These are phyloP conservation scores for Prunella vulgaris DNA, from an alignment of 257 asterid species.

Conservation along the genomic window DNA sequence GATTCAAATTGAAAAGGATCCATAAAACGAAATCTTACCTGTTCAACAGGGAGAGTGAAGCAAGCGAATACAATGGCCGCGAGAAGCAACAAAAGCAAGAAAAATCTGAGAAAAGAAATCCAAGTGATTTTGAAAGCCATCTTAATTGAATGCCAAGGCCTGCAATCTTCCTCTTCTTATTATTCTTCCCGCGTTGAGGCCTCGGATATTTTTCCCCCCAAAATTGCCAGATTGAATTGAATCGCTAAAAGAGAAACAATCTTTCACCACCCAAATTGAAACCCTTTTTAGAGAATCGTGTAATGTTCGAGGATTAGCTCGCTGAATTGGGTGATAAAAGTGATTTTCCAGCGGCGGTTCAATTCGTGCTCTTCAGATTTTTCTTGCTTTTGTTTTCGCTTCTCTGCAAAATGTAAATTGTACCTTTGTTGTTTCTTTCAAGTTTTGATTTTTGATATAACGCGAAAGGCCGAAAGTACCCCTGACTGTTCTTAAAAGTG, in stretches of 20 bases:
- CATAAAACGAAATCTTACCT: slow-evolving; percentile 34
- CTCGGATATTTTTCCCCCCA: too few species aligned
- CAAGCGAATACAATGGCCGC: slow-evolving; percentile 64
- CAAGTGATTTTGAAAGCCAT: slow-evolving; percentile 60
- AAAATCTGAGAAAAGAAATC: slow-evolving; percentile 44
- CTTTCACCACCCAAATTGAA: slow-evolving; percentile 17
- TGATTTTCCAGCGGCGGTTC: background rate
- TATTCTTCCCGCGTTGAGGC: too few species aligned
- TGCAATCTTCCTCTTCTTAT: too few species aligned
- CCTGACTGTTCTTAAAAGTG: background rate
- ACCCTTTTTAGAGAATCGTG: background rate
- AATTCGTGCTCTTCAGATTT: background rate
- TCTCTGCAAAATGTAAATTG: background rate
- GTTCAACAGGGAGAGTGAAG: slow-evolving; percentile 79
- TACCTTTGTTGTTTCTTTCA: background rate
- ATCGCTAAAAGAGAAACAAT: background rate
- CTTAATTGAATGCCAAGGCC: background rate
- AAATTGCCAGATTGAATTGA: slow-evolving; percentile 23
- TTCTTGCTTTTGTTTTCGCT: slow-evolving; percentile 11
- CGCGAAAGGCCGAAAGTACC: slow-evolving; percentile 16
- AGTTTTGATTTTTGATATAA: background rate
- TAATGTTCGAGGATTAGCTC: background rate
- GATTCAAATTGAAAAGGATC: too few species aligned
- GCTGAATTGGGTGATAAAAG: background rate
- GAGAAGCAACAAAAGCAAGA: slow-evolving; percentile 50